A percentile compares a stretch with the other conserved stretches of the same genome.
phyloP scores from a whole-genome alignment of 2,329 filamentous ascomycete genomes.

The Colletotrichum sp. region DNA sequence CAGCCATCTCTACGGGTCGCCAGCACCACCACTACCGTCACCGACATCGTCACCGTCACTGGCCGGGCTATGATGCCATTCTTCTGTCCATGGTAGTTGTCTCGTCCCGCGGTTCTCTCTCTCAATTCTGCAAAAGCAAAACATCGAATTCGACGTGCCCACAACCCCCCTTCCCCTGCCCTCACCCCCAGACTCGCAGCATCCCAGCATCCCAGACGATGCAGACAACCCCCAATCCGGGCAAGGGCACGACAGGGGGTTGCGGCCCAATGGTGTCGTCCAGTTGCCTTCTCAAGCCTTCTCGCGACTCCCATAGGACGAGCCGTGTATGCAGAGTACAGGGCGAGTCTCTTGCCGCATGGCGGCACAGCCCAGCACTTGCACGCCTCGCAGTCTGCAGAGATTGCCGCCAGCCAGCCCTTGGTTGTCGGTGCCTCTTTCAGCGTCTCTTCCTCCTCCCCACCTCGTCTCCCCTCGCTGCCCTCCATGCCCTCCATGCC shows the following conservation, averaged over 20 bases:
- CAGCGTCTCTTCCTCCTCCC: not conserved
- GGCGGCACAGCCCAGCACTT: constrained; percentile 47
- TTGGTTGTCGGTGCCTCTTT: not conserved
- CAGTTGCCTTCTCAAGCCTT: not conserved
- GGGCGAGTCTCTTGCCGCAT: constrained; percentile 40
- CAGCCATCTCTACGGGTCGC: not conserved
- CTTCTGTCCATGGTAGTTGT: not conserved
- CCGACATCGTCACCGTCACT: not conserved
- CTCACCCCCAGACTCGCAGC: not conserved
- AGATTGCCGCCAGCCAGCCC: constrained; percentile 13
- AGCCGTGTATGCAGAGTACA: constrained; percentile 33
- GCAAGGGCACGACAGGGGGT: constrained; percentile 27
- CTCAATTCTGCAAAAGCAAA: not conserved
- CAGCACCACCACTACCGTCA: not conserved
- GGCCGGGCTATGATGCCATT: not conserved
- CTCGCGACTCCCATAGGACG: constrained; percentile 34
- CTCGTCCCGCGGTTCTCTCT: not conserved
- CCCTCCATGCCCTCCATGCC: not conserved
- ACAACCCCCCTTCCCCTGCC: not conserved
- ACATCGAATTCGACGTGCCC: not conserved
- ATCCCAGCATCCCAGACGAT: constrained; percentile 7
- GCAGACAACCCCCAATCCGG: constrained; percentile 18
- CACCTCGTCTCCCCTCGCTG: not conserved
- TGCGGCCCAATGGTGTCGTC: constrained; percentile 39
- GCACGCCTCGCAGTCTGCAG: constrained; percentile 19